Evolutionary conservation across 345 rosid species (phyloP), one percentile per base, ranked within the genome.

Genomic region (Brassica incana): DNA sequence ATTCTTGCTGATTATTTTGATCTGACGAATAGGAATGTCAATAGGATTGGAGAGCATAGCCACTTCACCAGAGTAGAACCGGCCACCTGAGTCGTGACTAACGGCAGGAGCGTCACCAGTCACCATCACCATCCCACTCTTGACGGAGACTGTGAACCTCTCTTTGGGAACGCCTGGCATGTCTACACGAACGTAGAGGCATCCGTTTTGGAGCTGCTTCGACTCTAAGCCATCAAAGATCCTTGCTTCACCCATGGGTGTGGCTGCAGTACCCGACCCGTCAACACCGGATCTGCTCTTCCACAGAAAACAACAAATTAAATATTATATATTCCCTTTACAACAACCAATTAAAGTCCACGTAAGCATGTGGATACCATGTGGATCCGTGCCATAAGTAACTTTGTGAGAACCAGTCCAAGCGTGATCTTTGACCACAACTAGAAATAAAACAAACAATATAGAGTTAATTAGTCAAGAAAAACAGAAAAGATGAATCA

Each of bases 61-160:
- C 63, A 59, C 63, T 9, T 59, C 63, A 59, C 63, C 63, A 20
- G 63, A 59, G 63, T 59, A 50, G 56, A 50, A 50, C 56, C 56
- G 56, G 18, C 56, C 56, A 14, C 56, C 56, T n/a, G 56, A 50
- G 56, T 50, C 56, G 56, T 50, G 16, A 50, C 16, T 50, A 50
- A 50, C 56, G 16, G 56, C 16, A 50, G 8, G 56, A n/a, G 56
- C 56, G 16, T 50, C 58, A 50, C 58, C 58, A 50, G 58, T 50
- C 58, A 50, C 58, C 58, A 50, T 50, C 58, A 50, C 58, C 7
- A 50, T 50, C 58, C 58, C 58, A 14, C 58, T 50, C 58, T 50
- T 50, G 58, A 50, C 58, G 18, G 58, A 50, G 58, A 50, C 58
- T 3, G 16, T 50, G 58, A 50, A 50, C 18, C 18, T 50, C 58